Conservation (phyloP, 2,329 filamentous ascomycete genomes). For the Chaetomium strumarium region DNA sequence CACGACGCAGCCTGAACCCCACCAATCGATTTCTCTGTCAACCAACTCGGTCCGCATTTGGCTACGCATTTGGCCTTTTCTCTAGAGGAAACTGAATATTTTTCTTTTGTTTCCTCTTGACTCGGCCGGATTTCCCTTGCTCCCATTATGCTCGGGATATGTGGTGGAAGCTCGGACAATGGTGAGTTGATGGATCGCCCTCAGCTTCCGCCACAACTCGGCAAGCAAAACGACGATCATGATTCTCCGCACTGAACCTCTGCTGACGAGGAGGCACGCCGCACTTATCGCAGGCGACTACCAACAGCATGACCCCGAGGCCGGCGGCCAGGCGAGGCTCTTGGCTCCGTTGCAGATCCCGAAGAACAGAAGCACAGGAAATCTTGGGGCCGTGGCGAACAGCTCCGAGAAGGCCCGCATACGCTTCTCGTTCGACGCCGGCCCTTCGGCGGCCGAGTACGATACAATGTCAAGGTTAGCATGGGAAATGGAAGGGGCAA, state of each 20-base stretch:
- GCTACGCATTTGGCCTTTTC: slow-evolving; percentile 3
- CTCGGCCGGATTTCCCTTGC: slow-evolving; percentile 11
- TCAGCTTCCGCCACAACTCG: background rate
- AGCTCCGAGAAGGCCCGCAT: slow-evolving; percentile 54
- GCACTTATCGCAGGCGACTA: slow-evolving; percentile 34
- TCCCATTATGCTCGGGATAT: slow-evolving; percentile 41
- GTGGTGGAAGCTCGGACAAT: slow-evolving; percentile 38
- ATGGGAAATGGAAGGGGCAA: slow-evolving; percentile 11
- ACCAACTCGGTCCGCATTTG: slow-evolving; percentile 9
- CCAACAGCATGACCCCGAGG: slow-evolving; percentile 32
- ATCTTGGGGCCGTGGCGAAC: slow-evolving; percentile 46
- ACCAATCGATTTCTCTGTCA: slow-evolving; percentile 15
- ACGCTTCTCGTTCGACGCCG: slow-evolving; percentile 73
- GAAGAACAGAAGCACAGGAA: slow-evolving; percentile 62
- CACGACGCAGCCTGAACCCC: slow-evolving; percentile 9
- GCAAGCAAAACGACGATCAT: background rate
- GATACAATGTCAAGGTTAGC: slow-evolving; percentile 70
- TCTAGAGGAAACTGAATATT: background rate
- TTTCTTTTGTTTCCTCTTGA: slow-evolving; percentile 8
- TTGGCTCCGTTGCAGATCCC: slow-evolving; percentile 47
- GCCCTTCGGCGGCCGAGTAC: slow-evolving; percentile 54
- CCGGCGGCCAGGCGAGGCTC: slow-evolving; percentile 42
- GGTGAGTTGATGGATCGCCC: slow-evolving; percentile 28
- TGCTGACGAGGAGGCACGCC: slow-evolving; percentile 13
- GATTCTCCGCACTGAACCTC: no score